Percentiles rank a stretch among this genome's conserved stretches.
Conservation (phyloP, 345 rosid genomes). For the Eucalyptus albens region DNA sequence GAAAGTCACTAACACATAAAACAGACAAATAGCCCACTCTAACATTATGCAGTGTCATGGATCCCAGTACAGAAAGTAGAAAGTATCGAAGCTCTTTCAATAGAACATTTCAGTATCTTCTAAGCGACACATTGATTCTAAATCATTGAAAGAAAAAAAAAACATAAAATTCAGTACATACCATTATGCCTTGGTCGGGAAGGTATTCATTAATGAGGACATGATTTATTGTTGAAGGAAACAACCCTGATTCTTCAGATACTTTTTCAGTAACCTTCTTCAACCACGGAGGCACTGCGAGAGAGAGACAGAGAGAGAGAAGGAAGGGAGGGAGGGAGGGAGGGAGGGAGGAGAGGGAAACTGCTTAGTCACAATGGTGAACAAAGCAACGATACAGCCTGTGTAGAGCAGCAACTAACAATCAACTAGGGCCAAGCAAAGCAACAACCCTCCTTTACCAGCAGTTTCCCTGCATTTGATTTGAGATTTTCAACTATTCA, state of each 20-base stretch:
- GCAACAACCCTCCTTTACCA: background rate
- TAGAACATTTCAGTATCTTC: background rate
- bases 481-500: background rate
- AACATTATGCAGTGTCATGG: background rate
- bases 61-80: background rate
- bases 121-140: background rate
- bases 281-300: constrained; percentile 74
- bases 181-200: constrained; percentile 89
- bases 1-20: background rate
- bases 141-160: background rate
- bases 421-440: background rate
- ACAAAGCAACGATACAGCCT: background rate
- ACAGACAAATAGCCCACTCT: background rate
- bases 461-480: background rate
- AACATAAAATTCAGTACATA: constrained; percentile 2
- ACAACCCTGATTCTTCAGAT: constrained; percentile 48
- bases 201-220: constrained; percentile 88
- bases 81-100: background rate
- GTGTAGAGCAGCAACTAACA: background rate
- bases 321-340: no score
- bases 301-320: background rate
- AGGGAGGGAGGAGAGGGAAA: background rate
- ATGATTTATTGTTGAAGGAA: constrained; percentile 70
- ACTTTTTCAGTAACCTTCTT: constrained; percentile 47
- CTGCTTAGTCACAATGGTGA: background rate